phyloP scores from a whole-genome alignment of 768 basidiomycete species.

The Mycena chlorophos region DNA sequence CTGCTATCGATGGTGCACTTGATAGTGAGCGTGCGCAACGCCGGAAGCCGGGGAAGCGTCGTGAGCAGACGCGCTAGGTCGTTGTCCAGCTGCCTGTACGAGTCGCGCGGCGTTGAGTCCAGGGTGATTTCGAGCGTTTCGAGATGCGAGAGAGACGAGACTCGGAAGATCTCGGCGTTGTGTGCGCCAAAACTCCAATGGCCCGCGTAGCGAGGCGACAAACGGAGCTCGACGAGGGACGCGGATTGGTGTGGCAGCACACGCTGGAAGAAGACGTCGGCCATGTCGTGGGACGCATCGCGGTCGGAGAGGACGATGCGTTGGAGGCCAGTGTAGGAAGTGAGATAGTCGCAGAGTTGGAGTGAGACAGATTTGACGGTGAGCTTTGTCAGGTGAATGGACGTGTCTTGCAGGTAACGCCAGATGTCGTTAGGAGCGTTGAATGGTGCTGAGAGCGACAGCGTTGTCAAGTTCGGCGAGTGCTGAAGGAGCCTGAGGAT shows the following conservation, averaged over 20 bases:
- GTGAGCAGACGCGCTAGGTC: no score
- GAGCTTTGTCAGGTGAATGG: background rate
- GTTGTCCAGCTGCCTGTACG: no score
- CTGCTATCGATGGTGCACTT: no score
- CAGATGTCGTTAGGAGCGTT: background rate
- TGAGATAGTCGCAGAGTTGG: background rate
- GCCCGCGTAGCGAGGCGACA: background rate
- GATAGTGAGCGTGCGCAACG: no score
- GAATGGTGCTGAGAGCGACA: background rate
- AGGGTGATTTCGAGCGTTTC: slow-evolving; percentile 1
- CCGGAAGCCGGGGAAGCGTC: no score
- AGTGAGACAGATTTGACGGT: background rate
- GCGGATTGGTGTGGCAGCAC: slow-evolving; percentile 2
- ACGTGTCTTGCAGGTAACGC: background rate
- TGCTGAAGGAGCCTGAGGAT: background rate
- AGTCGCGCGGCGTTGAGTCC: background rate
- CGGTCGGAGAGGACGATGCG: background rate
- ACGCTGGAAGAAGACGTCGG: slow-evolving; percentile 2
- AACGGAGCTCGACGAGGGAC: slow-evolving; percentile 4
- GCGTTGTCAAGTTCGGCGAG: background rate
- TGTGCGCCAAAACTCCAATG: slow-evolving; percentile 4
- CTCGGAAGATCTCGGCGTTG: background rate
- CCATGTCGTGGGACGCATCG: background rate
- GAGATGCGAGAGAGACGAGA: background rate
- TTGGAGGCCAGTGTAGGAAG: background rate